phyloP scores from a whole-genome alignment of 1,284 basidiomycete genomes.

The Fomitopsis betulina region DNA sequence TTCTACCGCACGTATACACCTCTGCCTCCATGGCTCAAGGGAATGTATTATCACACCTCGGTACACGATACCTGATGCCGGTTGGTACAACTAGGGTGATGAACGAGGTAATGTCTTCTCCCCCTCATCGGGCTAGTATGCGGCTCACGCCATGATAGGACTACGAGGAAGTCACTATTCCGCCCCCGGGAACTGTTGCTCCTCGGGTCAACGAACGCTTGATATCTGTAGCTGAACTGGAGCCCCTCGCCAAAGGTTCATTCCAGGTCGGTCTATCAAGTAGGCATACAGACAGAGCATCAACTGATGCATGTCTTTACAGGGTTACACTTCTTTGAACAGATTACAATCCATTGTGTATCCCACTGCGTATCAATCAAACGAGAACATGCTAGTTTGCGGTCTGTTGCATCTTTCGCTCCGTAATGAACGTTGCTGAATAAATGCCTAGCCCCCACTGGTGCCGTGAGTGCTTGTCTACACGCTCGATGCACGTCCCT shows the following conservation, averaged over 20 bases:
- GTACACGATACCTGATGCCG: constrained; percentile 81
- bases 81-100: constrained; percentile 73
- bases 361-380: constrained; percentile 89
- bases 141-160: constrained; percentile 32
- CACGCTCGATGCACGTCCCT: neutral
- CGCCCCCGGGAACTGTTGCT: constrained; percentile 80
- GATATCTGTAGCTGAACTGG: constrained; percentile 72
- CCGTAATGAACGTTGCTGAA: neutral
- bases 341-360: constrained; percentile 96
- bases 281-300: neutral
- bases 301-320: too few species aligned
- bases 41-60: constrained; percentile 68
- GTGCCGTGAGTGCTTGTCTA: constrained; percentile 63
- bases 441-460: constrained; percentile 73
- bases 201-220: constrained; percentile 72
- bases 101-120: constrained; percentile 48
- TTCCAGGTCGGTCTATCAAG: constrained; percentile 64
- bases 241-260: constrained; percentile 78
- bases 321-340: constrained; percentile 89
- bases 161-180: constrained; percentile 85
- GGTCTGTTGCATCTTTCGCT: constrained; percentile 45
- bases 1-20: constrained; percentile 90
- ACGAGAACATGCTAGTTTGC: constrained; percentile 96
- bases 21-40: constrained; percentile 58
- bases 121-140: neutral